Evolutionary conservation across 73 alveolate species (phyloP).

Genomic region (Breviolum minutum): DNA sequence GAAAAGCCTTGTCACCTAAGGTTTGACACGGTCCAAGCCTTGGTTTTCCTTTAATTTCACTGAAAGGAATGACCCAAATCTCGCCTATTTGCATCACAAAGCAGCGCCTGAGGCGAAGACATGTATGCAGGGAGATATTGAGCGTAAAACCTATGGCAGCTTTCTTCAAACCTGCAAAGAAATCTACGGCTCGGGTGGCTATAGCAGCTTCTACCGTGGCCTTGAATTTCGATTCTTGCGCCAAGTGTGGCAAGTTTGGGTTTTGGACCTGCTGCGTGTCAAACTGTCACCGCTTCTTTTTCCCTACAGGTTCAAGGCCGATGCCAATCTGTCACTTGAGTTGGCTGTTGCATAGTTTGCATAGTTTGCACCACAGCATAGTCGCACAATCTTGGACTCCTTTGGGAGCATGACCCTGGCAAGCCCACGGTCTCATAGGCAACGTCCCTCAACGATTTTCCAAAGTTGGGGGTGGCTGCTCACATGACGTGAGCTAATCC

Average conservation of each 20-base stretch:
- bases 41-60: neutral
- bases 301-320: conserved; percentile 77
- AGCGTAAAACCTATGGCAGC: conserved; percentile 49
- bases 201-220: conserved; percentile 57
- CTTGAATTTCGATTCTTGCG: conserved; percentile 65
- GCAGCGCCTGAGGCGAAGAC: conserved; percentile 37
- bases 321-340: conserved; percentile 25
- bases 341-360: conserved; percentile 25
- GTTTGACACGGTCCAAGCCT: conserved; percentile 39
- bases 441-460: conserved; percentile 11
- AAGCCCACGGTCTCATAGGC: conserved; percentile 25
- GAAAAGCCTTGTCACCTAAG: neutral
- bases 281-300: conserved; percentile 39
- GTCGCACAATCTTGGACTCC: conserved; percentile 1
- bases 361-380: neutral
- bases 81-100: neutral
- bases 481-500: conserved; percentile 40
- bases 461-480: conserved; percentile 42
- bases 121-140: conserved; percentile 68
- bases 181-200: conserved; percentile 36
- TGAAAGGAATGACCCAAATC: neutral
- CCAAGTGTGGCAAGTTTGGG: conserved; percentile 72
- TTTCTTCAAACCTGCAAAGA: conserved; percentile 40
- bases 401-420: conserved; percentile 35
- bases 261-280: conserved; percentile 75